phyloP scores from a whole-genome alignment of 1,284 basidiomycete genomes.

The Sporisorium reilianum region DNA sequence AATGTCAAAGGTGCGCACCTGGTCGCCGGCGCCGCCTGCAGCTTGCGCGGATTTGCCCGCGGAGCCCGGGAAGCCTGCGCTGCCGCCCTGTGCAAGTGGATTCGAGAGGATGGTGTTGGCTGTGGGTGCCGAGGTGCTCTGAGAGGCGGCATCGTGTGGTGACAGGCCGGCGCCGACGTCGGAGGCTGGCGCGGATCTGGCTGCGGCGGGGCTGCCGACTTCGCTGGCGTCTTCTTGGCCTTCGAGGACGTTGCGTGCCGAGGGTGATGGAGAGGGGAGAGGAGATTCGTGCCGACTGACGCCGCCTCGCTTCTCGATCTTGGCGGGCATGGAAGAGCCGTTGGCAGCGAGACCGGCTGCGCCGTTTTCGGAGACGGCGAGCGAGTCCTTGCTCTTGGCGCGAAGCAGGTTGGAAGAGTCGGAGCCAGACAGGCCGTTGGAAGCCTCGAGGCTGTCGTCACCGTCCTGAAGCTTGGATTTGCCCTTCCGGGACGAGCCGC shows the following conservation, averaged over 20 bases:
- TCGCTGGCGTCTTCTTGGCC: constrained; percentile 31
- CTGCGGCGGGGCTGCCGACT: constrained; percentile 32
- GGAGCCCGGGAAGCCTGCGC: constrained; percentile 31
- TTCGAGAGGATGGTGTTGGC: constrained; percentile 52
- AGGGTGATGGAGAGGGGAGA: constrained; percentile 60
- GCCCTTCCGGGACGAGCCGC: constrained; percentile 63
- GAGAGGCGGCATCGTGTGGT: constrained; percentile 32
- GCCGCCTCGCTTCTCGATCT: constrained; percentile 63
- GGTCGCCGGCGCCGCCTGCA: constrained; percentile 46
- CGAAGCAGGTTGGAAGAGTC: constrained; percentile 47
- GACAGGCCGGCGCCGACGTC: constrained; percentile 18
- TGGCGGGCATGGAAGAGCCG: constrained; percentile 39
- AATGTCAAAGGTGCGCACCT: constrained; percentile 79
- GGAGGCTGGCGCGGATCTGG: constrained; percentile 26
- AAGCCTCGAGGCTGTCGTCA: constrained; percentile 28
- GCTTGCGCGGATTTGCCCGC: constrained; percentile 39
- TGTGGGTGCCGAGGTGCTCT: constrained; percentile 30
- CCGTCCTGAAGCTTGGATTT: constrained; percentile 57
- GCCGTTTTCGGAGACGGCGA: constrained; percentile 31
- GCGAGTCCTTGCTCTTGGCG: constrained; percentile 40
- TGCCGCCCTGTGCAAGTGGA: constrained; percentile 44
- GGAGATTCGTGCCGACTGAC: constrained; percentile 63
- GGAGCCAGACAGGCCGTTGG: constrained; percentile 38
- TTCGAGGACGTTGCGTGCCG: constrained; percentile 50
- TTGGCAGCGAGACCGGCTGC: constrained; percentile 14